These are phyloP conservation scores for Skeletonema tropicum DNA, from an alignment of 108 stramenopile genomes.

Conservation along the genomic window DNA sequence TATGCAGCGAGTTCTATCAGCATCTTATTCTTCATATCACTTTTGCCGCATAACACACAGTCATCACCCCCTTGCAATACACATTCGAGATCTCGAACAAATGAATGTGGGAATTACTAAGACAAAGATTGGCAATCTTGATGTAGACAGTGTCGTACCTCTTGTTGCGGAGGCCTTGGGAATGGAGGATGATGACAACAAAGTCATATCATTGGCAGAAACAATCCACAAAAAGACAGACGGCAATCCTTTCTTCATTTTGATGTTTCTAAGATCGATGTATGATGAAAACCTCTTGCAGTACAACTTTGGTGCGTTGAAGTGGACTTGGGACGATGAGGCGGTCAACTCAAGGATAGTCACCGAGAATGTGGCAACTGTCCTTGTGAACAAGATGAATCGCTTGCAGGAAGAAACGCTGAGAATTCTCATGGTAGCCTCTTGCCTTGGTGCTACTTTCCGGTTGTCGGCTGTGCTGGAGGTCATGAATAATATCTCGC, in stretches of 20 bases:
- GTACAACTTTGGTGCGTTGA: conserved; percentile 6
- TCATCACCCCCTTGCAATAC: background rate
- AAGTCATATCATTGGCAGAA: no score
- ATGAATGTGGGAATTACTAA: background rate
- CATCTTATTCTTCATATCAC: no score
- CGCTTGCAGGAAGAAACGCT: no score
- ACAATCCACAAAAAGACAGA: conserved; percentile 21
- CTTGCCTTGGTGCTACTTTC: no score
- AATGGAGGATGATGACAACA: background rate
- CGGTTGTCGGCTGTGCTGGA: no score
- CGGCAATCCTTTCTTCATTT: conserved; percentile 40
- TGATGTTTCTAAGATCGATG: conserved; percentile 18
- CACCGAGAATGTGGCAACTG: no score
- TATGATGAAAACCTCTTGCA: background rate
- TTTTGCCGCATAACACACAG: conserved; percentile 12
- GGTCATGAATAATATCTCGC: no score
- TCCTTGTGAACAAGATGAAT: no score
- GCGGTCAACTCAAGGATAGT: no score
- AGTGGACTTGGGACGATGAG: no score
- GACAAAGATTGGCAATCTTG: conserved; percentile 20
- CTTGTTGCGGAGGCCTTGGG: conserved; percentile 27
- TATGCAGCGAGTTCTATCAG: no score
- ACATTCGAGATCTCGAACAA: conserved; percentile 5
- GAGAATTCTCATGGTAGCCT: no score
- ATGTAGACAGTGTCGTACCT: background rate